phyloP scores from a whole-genome alignment of 2,329 filamentous ascomycete genomes.

The Aspergillus bombycis region DNA sequence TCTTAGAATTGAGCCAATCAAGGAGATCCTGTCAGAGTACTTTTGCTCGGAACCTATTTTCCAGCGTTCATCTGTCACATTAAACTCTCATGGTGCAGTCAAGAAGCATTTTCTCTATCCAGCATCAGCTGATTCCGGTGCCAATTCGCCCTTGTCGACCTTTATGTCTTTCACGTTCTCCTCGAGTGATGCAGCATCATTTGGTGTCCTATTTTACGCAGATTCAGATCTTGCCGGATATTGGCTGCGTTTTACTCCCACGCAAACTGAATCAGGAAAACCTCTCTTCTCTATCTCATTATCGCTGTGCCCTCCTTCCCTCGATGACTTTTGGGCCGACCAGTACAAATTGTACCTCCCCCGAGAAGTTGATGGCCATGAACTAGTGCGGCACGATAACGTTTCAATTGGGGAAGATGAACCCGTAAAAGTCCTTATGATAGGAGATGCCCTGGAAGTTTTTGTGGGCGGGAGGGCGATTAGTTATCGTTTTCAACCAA shows the following conservation, averaged over 20 bases:
- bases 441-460: neutral
- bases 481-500: neutral
- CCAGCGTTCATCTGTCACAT: neutral
- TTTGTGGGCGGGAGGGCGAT: neutral
- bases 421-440: neutral
- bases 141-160: neutral
- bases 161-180: constrained; percentile 3
- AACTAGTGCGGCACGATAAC: neutral
- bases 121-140: neutral
- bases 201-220: neutral
- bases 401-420: neutral
- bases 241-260: constrained; percentile 1
- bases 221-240: neutral
- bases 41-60: neutral
- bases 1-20: neutral
- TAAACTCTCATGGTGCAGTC: neutral
- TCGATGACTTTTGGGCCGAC: constrained; percentile 1
- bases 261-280: neutral
- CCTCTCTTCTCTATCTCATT: neutral
- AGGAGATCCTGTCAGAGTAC: neutral
- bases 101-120: constrained; percentile 1
- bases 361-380: neutral
- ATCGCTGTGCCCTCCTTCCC: neutral
- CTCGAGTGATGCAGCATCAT: neutral
- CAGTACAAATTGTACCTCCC: constrained; percentile 7